A percentile compares a stretch with the other conserved stretches of the same genome.
Conservation (phyloP, 2,329 filamentous ascomycete species). For the Pseudogymnoascus sp. region DNA sequence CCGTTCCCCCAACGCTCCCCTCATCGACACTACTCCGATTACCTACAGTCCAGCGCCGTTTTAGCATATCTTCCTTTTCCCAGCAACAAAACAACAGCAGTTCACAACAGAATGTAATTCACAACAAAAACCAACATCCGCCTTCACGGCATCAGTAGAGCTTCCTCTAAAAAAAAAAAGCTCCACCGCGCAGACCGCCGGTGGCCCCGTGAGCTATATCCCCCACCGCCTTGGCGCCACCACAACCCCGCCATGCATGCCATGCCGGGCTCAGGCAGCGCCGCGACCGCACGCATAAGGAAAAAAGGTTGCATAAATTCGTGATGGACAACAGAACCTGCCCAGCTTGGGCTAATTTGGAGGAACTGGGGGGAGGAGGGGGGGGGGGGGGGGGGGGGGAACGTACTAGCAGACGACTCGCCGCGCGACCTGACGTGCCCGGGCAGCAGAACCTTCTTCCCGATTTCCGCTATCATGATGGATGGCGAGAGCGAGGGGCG, state of each 20-base stretch:
- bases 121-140: neutral
- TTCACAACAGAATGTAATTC: no score
- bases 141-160: neutral
- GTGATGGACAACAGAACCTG: neutral
- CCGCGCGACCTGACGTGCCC: neutral
- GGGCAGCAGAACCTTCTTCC: neutral
- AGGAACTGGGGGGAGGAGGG: neutral
- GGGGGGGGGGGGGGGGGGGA: neutral
- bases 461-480: neutral
- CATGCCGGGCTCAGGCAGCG: neutral
- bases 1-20: conserved; percentile 35
- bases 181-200: neutral
- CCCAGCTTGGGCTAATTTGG: neutral
- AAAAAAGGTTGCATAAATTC: neutral
- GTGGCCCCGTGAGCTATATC: neutral
- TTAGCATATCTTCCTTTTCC: neutral
- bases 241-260: neutral
- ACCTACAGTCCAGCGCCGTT: conserved; percentile 27
- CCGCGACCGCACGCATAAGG: neutral
- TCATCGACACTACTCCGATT: conserved; percentile 31
- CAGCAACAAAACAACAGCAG: neutral
- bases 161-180: no score
- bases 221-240: neutral
- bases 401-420: neutral
- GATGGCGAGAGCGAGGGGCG: neutral